These are phyloP conservation scores for Zostera marina DNA, from an alignment of 116 monocot species.

Conservation along the genomic window DNA sequence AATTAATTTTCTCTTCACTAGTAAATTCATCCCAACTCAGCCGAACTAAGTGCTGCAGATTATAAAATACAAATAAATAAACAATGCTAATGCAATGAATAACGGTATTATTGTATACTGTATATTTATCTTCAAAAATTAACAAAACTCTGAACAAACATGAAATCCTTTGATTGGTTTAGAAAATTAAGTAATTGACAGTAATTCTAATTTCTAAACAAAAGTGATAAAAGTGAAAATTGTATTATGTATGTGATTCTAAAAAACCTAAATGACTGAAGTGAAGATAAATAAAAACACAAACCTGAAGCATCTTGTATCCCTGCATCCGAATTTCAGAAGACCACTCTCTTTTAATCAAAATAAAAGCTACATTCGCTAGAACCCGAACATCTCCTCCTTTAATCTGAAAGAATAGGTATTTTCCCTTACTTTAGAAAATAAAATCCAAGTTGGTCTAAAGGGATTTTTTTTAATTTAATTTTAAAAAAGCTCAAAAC, in stretches of 20 bases:
- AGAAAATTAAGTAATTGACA: too few relatives aligned
- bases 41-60: slow-evolving; percentile 81
- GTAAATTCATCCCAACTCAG: slow-evolving; percentile 86
- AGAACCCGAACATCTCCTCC: slow-evolving; percentile 59
- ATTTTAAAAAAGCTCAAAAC: too few relatives aligned
- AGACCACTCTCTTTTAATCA: slow-evolving; percentile 64
- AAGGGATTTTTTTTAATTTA: too few relatives aligned
- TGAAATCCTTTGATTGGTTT: too few relatives aligned
- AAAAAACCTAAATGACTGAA: neutral
- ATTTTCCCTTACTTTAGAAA: neutral
- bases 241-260: neutral
- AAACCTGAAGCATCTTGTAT: slow-evolving; percentile 88
- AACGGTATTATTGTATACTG: too few relatives aligned
- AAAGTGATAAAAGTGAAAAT: neutral
- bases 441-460: neutral
- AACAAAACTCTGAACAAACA: too few relatives aligned
- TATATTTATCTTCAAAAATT: too few relatives aligned
- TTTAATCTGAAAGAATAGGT: slow-evolving; percentile 44
- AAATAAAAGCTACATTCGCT: slow-evolving; percentile 54
- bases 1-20: slow-evolving; percentile 41
- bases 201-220: too few relatives aligned
- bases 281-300: neutral
- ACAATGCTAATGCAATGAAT: neutral
- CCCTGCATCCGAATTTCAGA: slow-evolving; percentile 90
- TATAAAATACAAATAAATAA: neutral